Evolutionary conservation across 163 green algal genomes (phyloP), one percentile per base, ranked within the genome.

Genomic region (Volvox carteri): DNA sequence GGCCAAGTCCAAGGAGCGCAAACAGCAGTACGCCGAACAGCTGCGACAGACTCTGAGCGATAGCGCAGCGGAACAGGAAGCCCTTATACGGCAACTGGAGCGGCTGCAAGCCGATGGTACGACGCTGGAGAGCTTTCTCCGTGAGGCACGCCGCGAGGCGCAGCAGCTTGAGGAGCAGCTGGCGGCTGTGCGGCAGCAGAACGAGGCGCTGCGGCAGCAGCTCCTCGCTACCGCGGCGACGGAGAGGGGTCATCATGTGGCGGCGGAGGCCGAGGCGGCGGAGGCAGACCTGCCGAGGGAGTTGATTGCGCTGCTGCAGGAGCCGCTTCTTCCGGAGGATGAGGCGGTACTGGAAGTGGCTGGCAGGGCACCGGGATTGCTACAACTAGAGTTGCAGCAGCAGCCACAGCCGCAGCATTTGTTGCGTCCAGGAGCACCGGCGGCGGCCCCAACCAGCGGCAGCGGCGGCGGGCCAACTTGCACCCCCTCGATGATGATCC

Each of bases 1-100:
- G 11, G 94, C 94, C 23, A 92, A 94, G 62, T 95, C 90, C 84
- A 96, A 96, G 88, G 94, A 96, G 85, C 90, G 93, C 56, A 93
- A 94, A 56, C 80, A 92, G 86, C 85, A 85, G 77, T 94, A 96
- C 85, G 90, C 93, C 0, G 86, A 83, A 39, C 90, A 95, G 90
- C 91, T 96, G 60, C 86, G 92, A 50, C 54, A 87, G 68, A 93
- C 92, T 87, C 67, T 87, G 62, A 65, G 70, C 35, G 65, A 79
- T 33, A 33, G 5, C 21, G 30, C 23, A 14, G 65, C 46, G 5
- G 84, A 83, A 16, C 68, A n/a, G 12, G 68, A 83, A 37, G 68
- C 11, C 25, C 52, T 83, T 14, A 1, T 23, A 18, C 44, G 12
- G 35, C 52, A 76, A 37, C 19, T 75, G 37, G 33, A 88, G 52